phyloP scores from a whole-genome alignment of 2,329 filamentous ascomycete genomes.

The Grosmannia clavigera region DNA sequence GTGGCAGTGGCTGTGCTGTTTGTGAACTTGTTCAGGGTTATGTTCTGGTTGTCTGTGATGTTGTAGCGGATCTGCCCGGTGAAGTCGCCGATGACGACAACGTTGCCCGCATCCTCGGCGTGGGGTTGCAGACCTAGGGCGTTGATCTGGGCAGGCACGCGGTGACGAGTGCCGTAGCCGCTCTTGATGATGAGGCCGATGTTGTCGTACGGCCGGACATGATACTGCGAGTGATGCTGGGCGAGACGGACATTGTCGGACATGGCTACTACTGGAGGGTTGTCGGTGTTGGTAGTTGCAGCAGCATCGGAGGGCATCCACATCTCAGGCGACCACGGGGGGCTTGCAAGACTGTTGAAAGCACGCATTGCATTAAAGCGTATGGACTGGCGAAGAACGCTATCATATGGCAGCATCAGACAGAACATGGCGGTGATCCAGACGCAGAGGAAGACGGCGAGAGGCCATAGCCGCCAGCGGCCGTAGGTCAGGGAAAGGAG shows the following conservation, averaged over 20 bases:
- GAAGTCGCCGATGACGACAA: constrained; percentile 40
- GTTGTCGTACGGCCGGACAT: constrained; percentile 24
- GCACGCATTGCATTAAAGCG: constrained; percentile 15
- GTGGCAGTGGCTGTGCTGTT: neutral
- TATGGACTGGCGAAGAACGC: constrained; percentile 14
- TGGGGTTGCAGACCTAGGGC: constrained; percentile 28
- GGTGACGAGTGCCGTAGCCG: constrained; percentile 39
- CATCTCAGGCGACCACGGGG: constrained; percentile 3
- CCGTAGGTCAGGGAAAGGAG: neutral
- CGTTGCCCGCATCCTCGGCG: constrained; percentile 25
- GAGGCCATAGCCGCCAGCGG: neutral
- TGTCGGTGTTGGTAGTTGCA: constrained; percentile 12
- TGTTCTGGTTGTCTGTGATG: neutral
- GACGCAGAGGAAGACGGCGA: neutral
- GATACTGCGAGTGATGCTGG: constrained; percentile 12
- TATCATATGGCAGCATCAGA: constrained; percentile 19
- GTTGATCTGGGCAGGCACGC: constrained; percentile 33
- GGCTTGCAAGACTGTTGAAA: constrained; percentile 25
- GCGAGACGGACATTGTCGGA: neutral
- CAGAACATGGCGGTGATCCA: constrained; percentile 9
- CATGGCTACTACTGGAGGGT: constrained; percentile 7
- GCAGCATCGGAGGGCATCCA: constrained; percentile 10
- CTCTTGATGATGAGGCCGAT: constrained; percentile 42
- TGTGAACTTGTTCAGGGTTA: neutral
- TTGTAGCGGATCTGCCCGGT: constrained; percentile 17